Base-by-base conservation (phyloP, 2,329 filamentous ascomycete species). In the Colletotrichum falcatum region DNA sequence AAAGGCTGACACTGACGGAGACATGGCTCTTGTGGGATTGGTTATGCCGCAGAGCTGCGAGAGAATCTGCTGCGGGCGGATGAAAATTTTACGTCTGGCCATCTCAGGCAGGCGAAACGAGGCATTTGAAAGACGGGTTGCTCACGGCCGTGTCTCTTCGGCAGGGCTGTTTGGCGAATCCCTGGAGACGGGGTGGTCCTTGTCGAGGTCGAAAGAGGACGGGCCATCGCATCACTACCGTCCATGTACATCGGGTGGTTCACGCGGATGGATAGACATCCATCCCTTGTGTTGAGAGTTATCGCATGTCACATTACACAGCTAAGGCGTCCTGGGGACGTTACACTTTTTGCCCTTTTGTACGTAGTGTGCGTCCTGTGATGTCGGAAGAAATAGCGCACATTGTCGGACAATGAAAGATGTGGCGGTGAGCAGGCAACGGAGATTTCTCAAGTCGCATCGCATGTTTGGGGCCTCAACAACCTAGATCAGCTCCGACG, bases 141-240 rank as follows among this genome's bases (percentile, higher is more conserved):
- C 28, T 16, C 28, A 18, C 33, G n/a, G 20, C 20, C 46, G 39
- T 35, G 56, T 44, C 46, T 66, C 66, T 53, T 53, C 42, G 35
- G 64, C 58, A 67, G 46, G 64, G 67, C 67, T 70, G 64, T 67
- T 14, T 67, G 67, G 67, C 67, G 67, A 70, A 39, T 59, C 14
- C 16, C 14, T 28, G 3, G 35, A 59, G 35, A 62, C 33, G 58
- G 67, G 67, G 62, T 70, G 42, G 51, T 62, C 64, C 67, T 62
- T 62, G 67, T 67, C 48, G 14, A n/a, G 26, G 37, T 23, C 51
- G 7, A 7, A 46, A 23, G 44, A 39, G 28, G 55, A 42, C 42
- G 55, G 62, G 55, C 26, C 14, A 51, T 44, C 42, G 46, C 33
- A 61, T 28, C 56, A 51, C 39, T 35, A 48, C 14, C 46, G 42